Evolutionary conservation across 495 filamentous ascomycete species (phyloP), one percentile per base, ranked within the genome.

Genomic region (Aspergillus egyptiacus): DNA sequence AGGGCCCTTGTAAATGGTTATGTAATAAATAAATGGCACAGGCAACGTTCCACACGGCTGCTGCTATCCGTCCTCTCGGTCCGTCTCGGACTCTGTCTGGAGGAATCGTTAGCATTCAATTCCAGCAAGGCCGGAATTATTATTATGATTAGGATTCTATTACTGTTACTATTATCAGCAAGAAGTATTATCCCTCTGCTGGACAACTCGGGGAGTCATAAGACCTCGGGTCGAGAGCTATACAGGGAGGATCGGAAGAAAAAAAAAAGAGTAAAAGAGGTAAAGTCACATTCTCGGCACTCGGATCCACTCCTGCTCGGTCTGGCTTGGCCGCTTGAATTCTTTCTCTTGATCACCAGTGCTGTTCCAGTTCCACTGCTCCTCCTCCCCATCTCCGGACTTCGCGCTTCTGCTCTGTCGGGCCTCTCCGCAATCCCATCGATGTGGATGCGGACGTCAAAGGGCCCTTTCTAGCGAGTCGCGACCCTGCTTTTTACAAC

Each of bases 11-110:
- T 27, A 27, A 8, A 4, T 27, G 24, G 33, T 59, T 59, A 59
- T 50, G 56, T 59, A 59, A 59, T 58, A 48, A n/a, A n/a, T n/a
- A n/a, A n/a, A 43, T 40, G 46, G 50, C 45, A 49, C 57, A 53
- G 51, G 53, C 54, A 50, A 56, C 50, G 50, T 56, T 59, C 43
- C 57, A 56, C 57, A 43, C 56, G 48, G 46, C 57, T 59, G 57
- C 50, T 59, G 57, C 43, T 54, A 59, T 51, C 57, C 53, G 57
- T 50, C 53, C 46, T 52, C 51, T 58, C 56, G 56, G 56, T 54
- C 51, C 43, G 52, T 49, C 42, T 52, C 53, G 50, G 56, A 37
- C n/a, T n/a, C n/a, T n/a, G n/a, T n/a, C n/a, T n/a, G n/a, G n/a
- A n/a, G n/a, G n/a, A n/a, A n/a, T n/a, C n/a, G n/a, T n/a, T n/a